These are phyloP conservation scores for Metarhizium sp. DNA, from an alignment of 2,329 filamentous ascomycete species.

Conservation along the genomic window DNA sequence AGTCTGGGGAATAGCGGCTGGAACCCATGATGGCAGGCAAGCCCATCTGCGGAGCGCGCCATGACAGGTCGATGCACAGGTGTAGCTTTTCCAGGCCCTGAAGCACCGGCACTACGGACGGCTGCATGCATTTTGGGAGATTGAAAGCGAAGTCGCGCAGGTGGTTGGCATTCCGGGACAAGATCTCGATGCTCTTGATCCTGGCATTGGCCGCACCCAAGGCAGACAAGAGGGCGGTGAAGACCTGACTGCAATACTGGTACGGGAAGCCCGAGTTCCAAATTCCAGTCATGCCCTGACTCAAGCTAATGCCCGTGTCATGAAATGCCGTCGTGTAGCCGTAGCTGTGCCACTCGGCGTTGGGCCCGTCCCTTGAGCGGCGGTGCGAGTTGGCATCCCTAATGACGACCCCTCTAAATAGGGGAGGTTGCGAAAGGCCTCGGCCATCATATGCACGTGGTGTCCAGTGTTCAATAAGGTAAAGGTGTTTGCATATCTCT, in stretches of 20 bases:
- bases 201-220: slow-evolving; percentile 28
- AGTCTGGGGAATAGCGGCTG: slow-evolving; percentile 4
- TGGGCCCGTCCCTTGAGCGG: slow-evolving; percentile 38
- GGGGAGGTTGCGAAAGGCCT: slow-evolving; percentile 44
- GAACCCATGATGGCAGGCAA: not conserved
- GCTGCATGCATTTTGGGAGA: slow-evolving; percentile 29
- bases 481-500: slow-evolving; percentile 13
- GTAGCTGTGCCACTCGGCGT: slow-evolving; percentile 43
- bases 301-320: slow-evolving; percentile 22
- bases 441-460: slow-evolving; percentile 42
- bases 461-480: slow-evolving; percentile 32
- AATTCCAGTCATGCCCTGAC: slow-evolving; percentile 5
- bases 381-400: slow-evolving; percentile 45
- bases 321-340: slow-evolving; percentile 30
- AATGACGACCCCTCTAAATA: slow-evolving; percentile 47
- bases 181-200: slow-evolving; percentile 37
- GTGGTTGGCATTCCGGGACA: slow-evolving; percentile 24
- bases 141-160: slow-evolving; percentile 36
- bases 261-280: slow-evolving; percentile 3
- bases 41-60: slow-evolving; percentile 1
- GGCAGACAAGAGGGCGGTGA: slow-evolving; percentile 31
- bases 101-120: slow-evolving; percentile 31
- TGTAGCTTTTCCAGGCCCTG: slow-evolving; percentile 34
- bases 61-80: slow-evolving; percentile 16
- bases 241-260: slow-evolving; percentile 23